Base-by-base conservation (phyloP, 495 filamentous ascomycete genomes). In the Lichina pygmaea region DNA sequence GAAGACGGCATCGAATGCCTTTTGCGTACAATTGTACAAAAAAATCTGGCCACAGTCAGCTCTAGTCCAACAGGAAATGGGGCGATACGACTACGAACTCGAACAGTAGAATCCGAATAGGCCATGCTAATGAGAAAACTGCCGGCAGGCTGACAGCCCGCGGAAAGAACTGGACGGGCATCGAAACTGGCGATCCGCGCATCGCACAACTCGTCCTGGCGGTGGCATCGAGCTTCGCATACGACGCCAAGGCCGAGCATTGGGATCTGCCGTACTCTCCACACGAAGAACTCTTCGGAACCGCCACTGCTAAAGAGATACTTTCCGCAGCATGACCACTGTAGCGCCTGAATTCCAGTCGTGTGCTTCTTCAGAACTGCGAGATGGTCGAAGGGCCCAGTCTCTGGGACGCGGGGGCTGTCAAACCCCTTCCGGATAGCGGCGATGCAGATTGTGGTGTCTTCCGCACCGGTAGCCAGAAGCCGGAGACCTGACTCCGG, bases 401-500 rank as follows among this genome's bases (percentile, higher is more conserved):
- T 58, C 24, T 24, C 24, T 4, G 24, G 4, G 24, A 4, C 24
- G 4, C 24, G 24, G 2, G 4, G 24, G 24, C 24, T 4, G 4
- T 24, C 24, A 24, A 24, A 1, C 4, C 4, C 24, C 2, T 24
- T 24, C 24, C 24, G 16, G 17, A 60, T 59, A n/a, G 57, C 52
- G 60, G 71, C 81, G 24, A 95, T 67, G 15, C 80, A 71, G 48
- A 95, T 77, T 0, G 70, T 62, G 0, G 91, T 95, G 52, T 95
- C 89, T 58, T 95, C 89, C 0, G 82, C 78, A 0, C 80, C 89
- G 0, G 86, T 95, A 0, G 81, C 86, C 37, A 93, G 57, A 13
- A 75, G 59, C 31, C 46, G n/a, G 3, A 10, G 32, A 17, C 17
- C 7, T 24, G 45, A 13, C 31, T 3, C 11, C 34, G 34, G 33